Conservation (phyloP, 2,329 filamentous ascomycete genomes). For the Tolypocladium tropicale region DNA sequence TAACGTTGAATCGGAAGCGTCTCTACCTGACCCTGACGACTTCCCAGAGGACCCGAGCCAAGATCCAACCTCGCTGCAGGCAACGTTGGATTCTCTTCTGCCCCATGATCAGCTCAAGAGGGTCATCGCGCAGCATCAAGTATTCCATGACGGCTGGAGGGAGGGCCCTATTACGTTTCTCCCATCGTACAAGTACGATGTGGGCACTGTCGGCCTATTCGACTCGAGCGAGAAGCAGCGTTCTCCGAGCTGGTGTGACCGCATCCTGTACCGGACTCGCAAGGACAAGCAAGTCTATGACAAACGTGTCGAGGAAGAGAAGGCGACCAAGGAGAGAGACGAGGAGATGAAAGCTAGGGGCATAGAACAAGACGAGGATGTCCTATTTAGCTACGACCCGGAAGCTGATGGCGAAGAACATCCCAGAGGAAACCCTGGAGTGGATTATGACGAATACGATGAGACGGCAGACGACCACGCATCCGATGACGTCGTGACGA, state of each 20-base stretch:
- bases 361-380: slow-evolving; percentile 69
- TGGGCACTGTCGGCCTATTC: slow-evolving; percentile 85
- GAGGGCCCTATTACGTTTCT: slow-evolving; percentile 84
- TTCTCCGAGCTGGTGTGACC: slow-evolving; percentile 93
- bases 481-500: slow-evolving; percentile 41
- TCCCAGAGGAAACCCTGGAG: slow-evolving; percentile 13
- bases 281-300: slow-evolving; percentile 59
- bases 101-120: slow-evolving; percentile 79
- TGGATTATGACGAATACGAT: slow-evolving; percentile 52
- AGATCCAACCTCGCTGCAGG: slow-evolving; percentile 79
- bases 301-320: slow-evolving; percentile 50
- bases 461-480: slow-evolving; percentile 32
- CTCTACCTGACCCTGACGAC: slow-evolving; percentile 53
- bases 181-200: slow-evolving; percentile 95
- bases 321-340: slow-evolving; percentile 60
- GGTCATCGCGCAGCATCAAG: slow-evolving; percentile 64
- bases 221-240: slow-evolving; percentile 93
- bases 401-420: slow-evolving; percentile 55
- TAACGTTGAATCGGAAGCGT: slow-evolving; percentile 28
- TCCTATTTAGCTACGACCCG: slow-evolving; percentile 86
- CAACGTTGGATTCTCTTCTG: slow-evolving; percentile 76
- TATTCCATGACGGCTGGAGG: slow-evolving; percentile 84
- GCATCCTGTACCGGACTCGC: slow-evolving; percentile 76
- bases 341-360: slow-evolving; percentile 78
- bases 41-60: slow-evolving; percentile 57